These are phyloP conservation scores for Gossypium armourianum DNA, from an alignment of 441 rosid genomes.

Conservation along the genomic window DNA sequence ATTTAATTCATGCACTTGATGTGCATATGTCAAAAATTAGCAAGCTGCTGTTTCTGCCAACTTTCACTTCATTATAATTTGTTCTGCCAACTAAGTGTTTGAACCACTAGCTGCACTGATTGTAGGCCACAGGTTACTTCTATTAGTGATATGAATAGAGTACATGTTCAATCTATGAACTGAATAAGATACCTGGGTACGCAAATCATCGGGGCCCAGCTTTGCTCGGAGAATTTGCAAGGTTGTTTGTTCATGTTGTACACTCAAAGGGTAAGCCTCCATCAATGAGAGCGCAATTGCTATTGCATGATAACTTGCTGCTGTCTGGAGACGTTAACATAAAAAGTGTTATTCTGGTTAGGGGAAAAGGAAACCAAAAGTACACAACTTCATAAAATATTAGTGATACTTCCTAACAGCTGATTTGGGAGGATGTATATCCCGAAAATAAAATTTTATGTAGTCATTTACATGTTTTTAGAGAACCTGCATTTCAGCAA, in stretches of 20 bases:
- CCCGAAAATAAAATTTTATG: neutral
- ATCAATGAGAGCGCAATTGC: constrained; percentile 68
- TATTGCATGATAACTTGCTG: constrained; percentile 74
- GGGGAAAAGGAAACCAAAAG: neutral
- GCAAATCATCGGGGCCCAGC: constrained; percentile 66
- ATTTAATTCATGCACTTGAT: neutral
- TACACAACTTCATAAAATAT: neutral
- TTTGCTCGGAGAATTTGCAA: constrained; percentile 55
- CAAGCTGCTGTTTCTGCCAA: neutral
- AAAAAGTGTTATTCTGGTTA: constrained; percentile 15
- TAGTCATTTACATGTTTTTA: neutral
- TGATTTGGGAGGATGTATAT: neutral
- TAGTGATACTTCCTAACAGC: neutral
- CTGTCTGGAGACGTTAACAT: constrained; percentile 42
- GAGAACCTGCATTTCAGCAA: neutral
- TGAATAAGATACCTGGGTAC: constrained; percentile 46
- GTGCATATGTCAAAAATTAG: neutral
- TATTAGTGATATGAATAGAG: neutral
- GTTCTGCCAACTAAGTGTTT: neutral
- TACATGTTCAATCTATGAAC: neutral
- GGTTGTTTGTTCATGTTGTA: constrained; percentile 66
- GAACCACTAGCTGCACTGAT: neutral
- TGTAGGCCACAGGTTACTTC: neutral
- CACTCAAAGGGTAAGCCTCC: constrained; percentile 60
- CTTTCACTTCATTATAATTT: neutral